phyloP scores from a whole-genome alignment of 306 rosid genomes.

The Prunus armeniaca region DNA sequence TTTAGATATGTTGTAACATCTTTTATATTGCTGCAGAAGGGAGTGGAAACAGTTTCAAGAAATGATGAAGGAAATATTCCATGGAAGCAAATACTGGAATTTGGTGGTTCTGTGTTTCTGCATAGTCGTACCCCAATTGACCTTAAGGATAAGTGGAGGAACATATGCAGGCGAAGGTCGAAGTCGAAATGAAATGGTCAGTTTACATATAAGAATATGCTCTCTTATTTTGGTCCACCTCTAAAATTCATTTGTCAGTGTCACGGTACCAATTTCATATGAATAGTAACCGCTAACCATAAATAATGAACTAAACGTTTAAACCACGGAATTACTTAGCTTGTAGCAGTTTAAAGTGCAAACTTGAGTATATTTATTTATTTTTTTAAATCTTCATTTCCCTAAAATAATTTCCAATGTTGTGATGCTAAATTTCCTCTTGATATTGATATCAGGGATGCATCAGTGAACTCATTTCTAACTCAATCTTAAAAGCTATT shows the following conservation, averaged over 20 bases:
- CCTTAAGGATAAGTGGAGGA: slow-evolving; percentile 71
- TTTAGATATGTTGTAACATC: neutral
- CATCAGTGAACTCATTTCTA: neutral
- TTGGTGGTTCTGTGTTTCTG: slow-evolving; percentile 50
- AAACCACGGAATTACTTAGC: neutral
- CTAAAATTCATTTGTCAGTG: neutral
- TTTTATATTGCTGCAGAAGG: slow-evolving; percentile 44
- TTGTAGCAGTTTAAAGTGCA: neutral
- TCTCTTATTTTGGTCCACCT: neutral
- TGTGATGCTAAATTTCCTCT: neutral
- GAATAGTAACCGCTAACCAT: neutral
- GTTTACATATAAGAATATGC: neutral
- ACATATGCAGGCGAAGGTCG: slow-evolving; percentile 35
- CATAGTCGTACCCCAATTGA: slow-evolving; percentile 40
- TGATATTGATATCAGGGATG: neutral
- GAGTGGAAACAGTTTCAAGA: slow-evolving; percentile 39
- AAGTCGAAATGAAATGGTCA: slow-evolving; percentile 23
- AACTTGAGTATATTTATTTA: neutral
- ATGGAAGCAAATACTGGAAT: slow-evolving; percentile 57
- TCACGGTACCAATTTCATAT: neutral
- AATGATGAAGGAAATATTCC: slow-evolving; percentile 29
- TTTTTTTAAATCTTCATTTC: neutral
- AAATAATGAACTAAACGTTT: neutral
- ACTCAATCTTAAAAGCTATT: neutral
- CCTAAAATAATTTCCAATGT: neutral